A percentile compares a stretch with the other conserved stretches of the same genome.
Evolutionary conservation across 2,329 filamentous ascomycete genomes (phyloP).

Genomic region (Colletotrichum chrysophilum): DNA sequence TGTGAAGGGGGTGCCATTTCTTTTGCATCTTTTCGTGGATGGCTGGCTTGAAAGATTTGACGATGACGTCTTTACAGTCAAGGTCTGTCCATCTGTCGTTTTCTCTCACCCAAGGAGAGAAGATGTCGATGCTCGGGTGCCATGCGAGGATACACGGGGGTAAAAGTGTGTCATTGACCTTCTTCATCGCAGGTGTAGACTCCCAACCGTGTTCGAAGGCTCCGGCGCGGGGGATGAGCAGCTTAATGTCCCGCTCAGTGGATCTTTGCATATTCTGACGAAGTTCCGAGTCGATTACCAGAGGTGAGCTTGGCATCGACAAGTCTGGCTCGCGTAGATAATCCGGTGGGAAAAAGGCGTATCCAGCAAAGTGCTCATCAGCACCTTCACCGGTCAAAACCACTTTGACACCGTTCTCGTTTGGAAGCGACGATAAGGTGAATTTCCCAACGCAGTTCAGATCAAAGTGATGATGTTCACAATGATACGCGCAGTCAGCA

Average conservation of each 20-base stretch:
- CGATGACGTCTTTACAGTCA: neutral
- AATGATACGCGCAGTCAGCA: constrained; percentile 32
- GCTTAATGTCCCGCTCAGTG: neutral
- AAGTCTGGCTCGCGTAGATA: constrained; percentile 53
- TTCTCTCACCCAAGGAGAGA: neutral
- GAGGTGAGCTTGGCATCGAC: constrained; percentile 30
- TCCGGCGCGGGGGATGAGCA: neutral
- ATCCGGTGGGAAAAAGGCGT: constrained; percentile 49
- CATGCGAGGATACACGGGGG: neutral
- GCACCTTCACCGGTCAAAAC: constrained; percentile 57
- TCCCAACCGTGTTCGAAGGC: constrained; percentile 6
- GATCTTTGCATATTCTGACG: neutral
- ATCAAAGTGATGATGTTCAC: constrained; percentile 42
- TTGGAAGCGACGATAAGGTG: constrained; percentile 48
- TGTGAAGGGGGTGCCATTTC: constrained; percentile 33
- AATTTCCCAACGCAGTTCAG: constrained; percentile 58
- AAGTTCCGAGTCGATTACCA: neutral
- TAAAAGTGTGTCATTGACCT: neutral
- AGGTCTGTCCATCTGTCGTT: neutral
- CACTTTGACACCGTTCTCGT: constrained; percentile 53
- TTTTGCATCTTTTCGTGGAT: constrained; percentile 25
- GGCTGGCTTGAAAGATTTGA: neutral
- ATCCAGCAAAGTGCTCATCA: constrained; percentile 61
- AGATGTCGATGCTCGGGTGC: neutral
- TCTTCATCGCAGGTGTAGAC: neutral